phyloP scores from a whole-genome alignment of 306 rosid genomes.

The Cucumis hystrix region DNA sequence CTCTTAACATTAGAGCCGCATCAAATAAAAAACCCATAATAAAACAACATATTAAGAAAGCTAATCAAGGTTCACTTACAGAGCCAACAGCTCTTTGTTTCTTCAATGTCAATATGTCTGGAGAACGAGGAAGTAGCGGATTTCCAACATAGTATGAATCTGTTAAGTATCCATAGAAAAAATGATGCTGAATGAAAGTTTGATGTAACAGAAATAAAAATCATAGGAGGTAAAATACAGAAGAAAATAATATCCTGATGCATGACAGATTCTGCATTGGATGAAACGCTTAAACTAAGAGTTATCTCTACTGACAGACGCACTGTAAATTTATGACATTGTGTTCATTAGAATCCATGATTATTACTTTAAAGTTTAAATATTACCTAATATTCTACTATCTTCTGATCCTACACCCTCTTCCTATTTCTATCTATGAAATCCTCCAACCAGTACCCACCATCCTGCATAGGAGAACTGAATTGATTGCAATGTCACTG shows the following conservation, averaged over 20 bases:
- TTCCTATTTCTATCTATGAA: neutral
- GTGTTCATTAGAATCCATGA: neutral
- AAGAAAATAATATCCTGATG: neutral
- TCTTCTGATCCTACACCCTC: neutral
- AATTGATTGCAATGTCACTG: neutral
- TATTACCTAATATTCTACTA: neutral
- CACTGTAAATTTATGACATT: neutral
- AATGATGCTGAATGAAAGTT: conserved; percentile 4
- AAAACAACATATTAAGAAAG: neutral
- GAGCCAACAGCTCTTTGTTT: conserved; percentile 39
- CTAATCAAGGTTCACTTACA: conserved; percentile 43
- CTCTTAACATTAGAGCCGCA: neutral
- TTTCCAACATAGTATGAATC: conserved; percentile 39
- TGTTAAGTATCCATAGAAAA: conserved; percentile 33
- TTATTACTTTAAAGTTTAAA: neutral
- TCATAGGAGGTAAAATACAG: neutral
- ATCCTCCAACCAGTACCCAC: too few relatives aligned
- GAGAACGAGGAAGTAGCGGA: conserved; percentile 33
- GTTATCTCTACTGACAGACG: neutral
- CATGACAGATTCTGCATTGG: neutral
- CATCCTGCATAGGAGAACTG: neutral
- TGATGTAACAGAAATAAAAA: neutral
- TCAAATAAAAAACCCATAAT: neutral
- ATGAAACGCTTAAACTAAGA: neutral
- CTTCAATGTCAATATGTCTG: conserved; percentile 37